A percentile compares a stretch with the other conserved stretches of the same genome.
These are phyloP conservation scores for Peronospora farinosa DNA, from an alignment of 352 stramenopile species.

Conservation along the genomic window DNA sequence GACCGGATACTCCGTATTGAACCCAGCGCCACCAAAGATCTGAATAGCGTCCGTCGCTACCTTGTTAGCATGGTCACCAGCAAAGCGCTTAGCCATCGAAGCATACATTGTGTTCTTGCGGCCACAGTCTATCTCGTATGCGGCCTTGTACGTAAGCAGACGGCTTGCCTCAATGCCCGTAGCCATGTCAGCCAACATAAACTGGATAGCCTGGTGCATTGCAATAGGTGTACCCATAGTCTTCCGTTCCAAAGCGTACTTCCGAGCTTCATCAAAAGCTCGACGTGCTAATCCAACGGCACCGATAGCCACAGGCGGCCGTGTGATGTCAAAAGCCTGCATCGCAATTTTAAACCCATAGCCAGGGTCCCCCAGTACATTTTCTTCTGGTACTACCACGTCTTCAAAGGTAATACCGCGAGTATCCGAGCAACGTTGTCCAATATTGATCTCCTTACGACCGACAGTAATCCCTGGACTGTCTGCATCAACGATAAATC, in stretches of 20 bases:
- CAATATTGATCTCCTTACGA: slow-evolving; percentile 89
- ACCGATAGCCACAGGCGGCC: slow-evolving; percentile 80
- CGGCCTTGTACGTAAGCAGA: slow-evolving; percentile 83
- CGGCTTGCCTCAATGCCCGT: slow-evolving; percentile 85
- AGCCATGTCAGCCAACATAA: slow-evolving; percentile 89
- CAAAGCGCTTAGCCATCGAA: slow-evolving; percentile 89
- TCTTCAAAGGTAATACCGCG: slow-evolving; percentile 89
- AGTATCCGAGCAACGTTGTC: slow-evolving; percentile 88
- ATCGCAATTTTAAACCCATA: slow-evolving; percentile 92
- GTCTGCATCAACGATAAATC: slow-evolving; percentile 87
- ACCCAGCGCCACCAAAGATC: slow-evolving; percentile 86
- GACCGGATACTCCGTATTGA: slow-evolving; percentile 90
- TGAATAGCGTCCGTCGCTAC: slow-evolving; percentile 84
- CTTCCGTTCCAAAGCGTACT: slow-evolving; percentile 82
- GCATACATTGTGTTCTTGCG: slow-evolving; percentile 87
- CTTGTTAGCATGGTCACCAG: slow-evolving; percentile 83
- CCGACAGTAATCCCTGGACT: slow-evolving; percentile 81
- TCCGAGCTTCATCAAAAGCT: slow-evolving; percentile 85
- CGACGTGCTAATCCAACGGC: slow-evolving; percentile 81
- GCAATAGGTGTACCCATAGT: slow-evolving; percentile 84
- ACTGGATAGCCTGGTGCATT: slow-evolving; percentile 84
- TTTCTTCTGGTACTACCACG: slow-evolving; percentile 81
- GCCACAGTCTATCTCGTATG: slow-evolving; percentile 85
- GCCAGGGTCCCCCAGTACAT: slow-evolving; percentile 80
- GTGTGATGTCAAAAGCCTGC: slow-evolving; percentile 88